A percentile compares a stretch with the other conserved stretches of the same genome.
These are phyloP conservation scores for Pseudopyricularia cyperi DNA, from an alignment of 2,329 filamentous ascomycete species.

Conservation along the genomic window DNA sequence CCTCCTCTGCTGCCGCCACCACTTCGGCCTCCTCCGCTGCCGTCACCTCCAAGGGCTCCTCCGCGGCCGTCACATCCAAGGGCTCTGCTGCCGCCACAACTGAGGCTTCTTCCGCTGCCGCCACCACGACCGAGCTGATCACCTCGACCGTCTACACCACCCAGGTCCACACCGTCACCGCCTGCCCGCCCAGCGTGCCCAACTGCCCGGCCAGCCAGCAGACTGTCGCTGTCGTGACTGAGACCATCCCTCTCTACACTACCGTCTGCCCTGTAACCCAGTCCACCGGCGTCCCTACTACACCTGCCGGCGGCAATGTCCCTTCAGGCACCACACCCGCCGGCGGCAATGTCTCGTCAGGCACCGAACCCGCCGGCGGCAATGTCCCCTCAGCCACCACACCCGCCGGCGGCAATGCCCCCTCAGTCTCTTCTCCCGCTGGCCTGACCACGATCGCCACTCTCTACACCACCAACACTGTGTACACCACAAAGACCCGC, in stretches of 20 bases:
- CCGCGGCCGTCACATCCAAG: neutral
- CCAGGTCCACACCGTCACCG: neutral
- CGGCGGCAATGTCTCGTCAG: neutral
- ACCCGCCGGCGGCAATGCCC: neutral
- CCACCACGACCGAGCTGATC: neutral
- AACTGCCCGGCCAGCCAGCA: neutral
- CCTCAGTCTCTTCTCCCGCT: neutral
- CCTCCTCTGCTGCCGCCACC: neutral
- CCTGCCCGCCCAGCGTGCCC: neutral
- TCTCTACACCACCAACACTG: neutral
- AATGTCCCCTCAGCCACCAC: neutral
- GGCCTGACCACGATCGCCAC: neutral
- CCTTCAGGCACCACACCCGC: neutral
- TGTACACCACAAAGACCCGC: slow-evolving; percentile 1
- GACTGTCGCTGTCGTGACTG: neutral
- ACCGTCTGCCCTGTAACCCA: slow-evolving; percentile 1
- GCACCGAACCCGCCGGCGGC: neutral
- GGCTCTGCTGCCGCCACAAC: neutral
- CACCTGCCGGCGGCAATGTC: neutral
- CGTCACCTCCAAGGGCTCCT: neutral
- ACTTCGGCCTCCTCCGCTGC: neutral
- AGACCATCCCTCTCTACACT: neutral
- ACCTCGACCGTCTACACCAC: slow-evolving; percentile 1
- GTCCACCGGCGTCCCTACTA: neutral
- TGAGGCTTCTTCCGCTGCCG: neutral